Percentiles rank a stretch among this genome's conserved stretches.
These are phyloP conservation scores for Rhinocladiella mackenziei DNA, from an alignment of 2,329 filamentous ascomycete genomes.

Conservation along the genomic window DNA sequence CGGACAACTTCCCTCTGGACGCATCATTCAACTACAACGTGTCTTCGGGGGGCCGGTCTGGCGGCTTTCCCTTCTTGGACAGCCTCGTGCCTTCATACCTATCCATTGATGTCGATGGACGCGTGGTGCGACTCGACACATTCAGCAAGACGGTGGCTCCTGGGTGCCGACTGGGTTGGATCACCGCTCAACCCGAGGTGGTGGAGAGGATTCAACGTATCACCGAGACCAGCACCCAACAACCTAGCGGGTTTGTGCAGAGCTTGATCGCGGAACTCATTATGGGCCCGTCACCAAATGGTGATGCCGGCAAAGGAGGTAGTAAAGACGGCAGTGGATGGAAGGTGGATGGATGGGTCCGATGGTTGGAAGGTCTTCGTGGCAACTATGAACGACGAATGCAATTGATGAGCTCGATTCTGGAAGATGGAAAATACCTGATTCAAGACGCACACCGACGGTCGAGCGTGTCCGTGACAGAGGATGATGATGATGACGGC, in stretches of 20 bases:
- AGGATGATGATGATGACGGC: slow-evolving; percentile 37
- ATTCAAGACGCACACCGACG: slow-evolving; percentile 17
- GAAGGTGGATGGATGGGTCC: slow-evolving; percentile 81
- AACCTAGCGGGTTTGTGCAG: slow-evolving; percentile 87
- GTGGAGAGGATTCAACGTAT: slow-evolving; percentile 71
- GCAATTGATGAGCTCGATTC: slow-evolving; percentile 68
- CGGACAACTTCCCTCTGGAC: slow-evolving; percentile 35
- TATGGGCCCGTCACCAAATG: slow-evolving; percentile 56
- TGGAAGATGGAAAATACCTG: slow-evolving; percentile 65
- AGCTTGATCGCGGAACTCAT: slow-evolving; percentile 72
- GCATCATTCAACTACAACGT: slow-evolving; percentile 37
- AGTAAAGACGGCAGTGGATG: slow-evolving; percentile 59
- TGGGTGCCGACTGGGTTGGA: slow-evolving; percentile 84
- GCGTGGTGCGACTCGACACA: slow-evolving; percentile 84
- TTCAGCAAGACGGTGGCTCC: slow-evolving; percentile 92
- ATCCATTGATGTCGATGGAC: slow-evolving; percentile 74
- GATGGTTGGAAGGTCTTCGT: slow-evolving; percentile 81
- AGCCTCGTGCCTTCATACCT: slow-evolving; percentile 79
- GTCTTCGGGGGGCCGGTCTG: slow-evolving; percentile 45
- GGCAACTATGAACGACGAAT: slow-evolving; percentile 82
- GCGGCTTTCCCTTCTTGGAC: slow-evolving; percentile 75
- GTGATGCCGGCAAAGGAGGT: slow-evolving; percentile 50
- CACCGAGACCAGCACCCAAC: slow-evolving; percentile 72
- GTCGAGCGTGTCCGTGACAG: no score
- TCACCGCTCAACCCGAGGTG: slow-evolving; percentile 76